Conservation (phyloP, 2,329 filamentous ascomycete genomes). For the Aciculosporium take region DNA sequence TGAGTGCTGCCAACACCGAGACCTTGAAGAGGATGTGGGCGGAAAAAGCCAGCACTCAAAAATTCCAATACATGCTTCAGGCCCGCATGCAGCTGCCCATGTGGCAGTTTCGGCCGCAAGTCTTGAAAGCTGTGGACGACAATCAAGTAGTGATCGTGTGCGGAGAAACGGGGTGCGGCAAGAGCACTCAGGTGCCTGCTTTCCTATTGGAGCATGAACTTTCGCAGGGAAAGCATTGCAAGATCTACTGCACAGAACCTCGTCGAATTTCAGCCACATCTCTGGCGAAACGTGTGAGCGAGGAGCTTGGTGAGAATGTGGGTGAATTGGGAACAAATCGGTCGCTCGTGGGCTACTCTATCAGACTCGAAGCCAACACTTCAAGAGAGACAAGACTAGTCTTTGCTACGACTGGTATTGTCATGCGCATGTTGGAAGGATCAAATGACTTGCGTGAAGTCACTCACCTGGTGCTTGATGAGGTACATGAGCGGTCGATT, state of each 20-base stretch:
- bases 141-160: slow-evolving; percentile 87
- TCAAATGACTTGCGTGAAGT: slow-evolving; percentile 77
- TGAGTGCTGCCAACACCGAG: slow-evolving; percentile 26
- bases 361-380: slow-evolving; percentile 79
- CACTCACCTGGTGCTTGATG: slow-evolving; percentile 89
- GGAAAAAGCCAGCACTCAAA: slow-evolving; percentile 39
- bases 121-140: slow-evolving; percentile 60
- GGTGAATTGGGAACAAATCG: slow-evolving; percentile 67
- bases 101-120: slow-evolving; percentile 67
- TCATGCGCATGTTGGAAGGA: slow-evolving; percentile 94
- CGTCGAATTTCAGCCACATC: slow-evolving; percentile 93
- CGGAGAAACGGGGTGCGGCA: slow-evolving; percentile 92
- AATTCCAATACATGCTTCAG: slow-evolving; percentile 67
- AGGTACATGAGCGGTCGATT: slow-evolving; percentile 91
- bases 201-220: slow-evolving; percentile 87
- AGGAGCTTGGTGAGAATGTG: slow-evolving; percentile 78
- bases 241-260: slow-evolving; percentile 91
- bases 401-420: slow-evolving; percentile 81
- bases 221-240: slow-evolving; percentile 64
- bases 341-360: slow-evolving; percentile 88
- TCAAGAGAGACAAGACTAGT: slow-evolving; percentile 70
- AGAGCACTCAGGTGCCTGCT: slow-evolving; percentile 93
- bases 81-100: slow-evolving; percentile 75
- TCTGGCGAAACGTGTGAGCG: slow-evolving; percentile 79
- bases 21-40: slow-evolving; percentile 44